Conservation (phyloP, 306 rosid species). For the Luffa aegyptiaca region DNA sequence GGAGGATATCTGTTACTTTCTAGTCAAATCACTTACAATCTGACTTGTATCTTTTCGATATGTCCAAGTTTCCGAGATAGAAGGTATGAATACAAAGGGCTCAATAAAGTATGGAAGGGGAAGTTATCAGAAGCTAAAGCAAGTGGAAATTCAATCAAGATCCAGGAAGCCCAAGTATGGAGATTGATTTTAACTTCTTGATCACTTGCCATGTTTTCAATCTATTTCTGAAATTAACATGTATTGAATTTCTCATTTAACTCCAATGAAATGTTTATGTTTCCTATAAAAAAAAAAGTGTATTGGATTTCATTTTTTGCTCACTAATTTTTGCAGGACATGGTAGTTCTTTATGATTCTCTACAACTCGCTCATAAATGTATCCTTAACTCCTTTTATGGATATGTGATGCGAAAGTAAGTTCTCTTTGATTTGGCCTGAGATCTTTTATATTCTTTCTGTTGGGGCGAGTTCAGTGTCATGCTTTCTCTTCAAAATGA, state of each 20-base stretch:
- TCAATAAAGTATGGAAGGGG: slow-evolving; percentile 97
- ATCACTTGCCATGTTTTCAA: slow-evolving; percentile 9
- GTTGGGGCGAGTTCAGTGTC: neutral
- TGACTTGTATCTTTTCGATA: slow-evolving; percentile 16
- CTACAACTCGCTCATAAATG: slow-evolving; percentile 19
- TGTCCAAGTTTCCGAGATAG: slow-evolving; percentile 88
- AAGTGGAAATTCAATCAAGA: slow-evolving; percentile 65
- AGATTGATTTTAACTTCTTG: slow-evolving; percentile 21
- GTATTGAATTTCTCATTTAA: neutral
- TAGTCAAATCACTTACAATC: neutral
- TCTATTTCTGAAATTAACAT: neutral
- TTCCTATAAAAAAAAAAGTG: no score
- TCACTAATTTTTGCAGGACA: slow-evolving; percentile 92
- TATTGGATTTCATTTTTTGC: slow-evolving; percentile 2
- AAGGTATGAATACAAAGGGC: slow-evolving; percentile 96
- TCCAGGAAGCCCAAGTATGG: slow-evolving; percentile 95
- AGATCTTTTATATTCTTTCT: neutral
- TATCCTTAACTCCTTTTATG: slow-evolving; percentile 17
- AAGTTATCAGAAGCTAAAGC: slow-evolving; percentile 83
- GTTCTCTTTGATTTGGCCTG: slow-evolving; percentile 48
- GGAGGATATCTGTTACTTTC: neutral
- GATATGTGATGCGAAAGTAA: slow-evolving; percentile 14
- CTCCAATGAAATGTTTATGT: no score
- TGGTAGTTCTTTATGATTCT: slow-evolving; percentile 93
- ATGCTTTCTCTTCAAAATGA: slow-evolving; percentile 4